These are phyloP conservation scores for Waitea zeae DNA, from an alignment of 1,284 basidiomycete species.

Conservation along the genomic window DNA sequence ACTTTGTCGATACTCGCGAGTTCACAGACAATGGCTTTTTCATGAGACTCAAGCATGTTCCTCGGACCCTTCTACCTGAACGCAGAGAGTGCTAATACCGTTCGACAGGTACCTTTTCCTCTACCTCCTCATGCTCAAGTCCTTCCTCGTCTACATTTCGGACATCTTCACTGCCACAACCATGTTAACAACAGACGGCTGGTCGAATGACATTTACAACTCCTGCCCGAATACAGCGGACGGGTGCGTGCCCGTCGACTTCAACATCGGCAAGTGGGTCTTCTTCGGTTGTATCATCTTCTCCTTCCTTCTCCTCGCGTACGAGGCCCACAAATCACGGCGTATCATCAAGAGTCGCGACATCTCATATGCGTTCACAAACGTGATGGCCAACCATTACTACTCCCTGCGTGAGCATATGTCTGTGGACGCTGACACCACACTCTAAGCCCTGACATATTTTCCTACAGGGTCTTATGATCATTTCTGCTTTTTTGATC, in stretches of 20 bases:
- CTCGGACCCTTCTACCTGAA: constrained; percentile 20
- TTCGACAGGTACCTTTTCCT: constrained; percentile 72
- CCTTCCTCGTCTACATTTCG: constrained; percentile 88
- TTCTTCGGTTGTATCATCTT: constrained; percentile 98
- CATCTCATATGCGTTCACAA: constrained; percentile 94
- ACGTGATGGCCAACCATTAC: constrained; percentile 93
- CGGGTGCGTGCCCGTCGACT: constrained; percentile 78
- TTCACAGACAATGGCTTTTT: constrained; percentile 78
- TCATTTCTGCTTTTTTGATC: constrained; percentile 96
- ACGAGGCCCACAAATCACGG: constrained; percentile 84
- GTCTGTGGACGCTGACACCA: no score
- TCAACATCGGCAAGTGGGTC: constrained; percentile 85
- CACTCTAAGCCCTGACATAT: constrained; percentile 1
- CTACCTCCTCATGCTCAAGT: constrained; percentile 86
- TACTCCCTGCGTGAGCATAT: constrained; percentile 74
- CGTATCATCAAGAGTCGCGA: constrained; percentile 90
- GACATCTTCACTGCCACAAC: constrained; percentile 97
- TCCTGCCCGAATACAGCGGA: constrained; percentile 33
- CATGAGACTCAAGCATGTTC: constrained; percentile 81
- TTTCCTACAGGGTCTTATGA: constrained; percentile 86
- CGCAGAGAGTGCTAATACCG: not conserved
- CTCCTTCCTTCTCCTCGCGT: constrained; percentile 84
- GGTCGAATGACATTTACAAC: constrained; percentile 82
- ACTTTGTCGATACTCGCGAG: constrained; percentile 89
- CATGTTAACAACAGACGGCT: constrained; percentile 83